Evolutionary conservation across 2,329 filamentous ascomycete genomes (phyloP), one percentile per base, ranked within the genome.

Genomic region (Apiospora rasikravindrae): DNA sequence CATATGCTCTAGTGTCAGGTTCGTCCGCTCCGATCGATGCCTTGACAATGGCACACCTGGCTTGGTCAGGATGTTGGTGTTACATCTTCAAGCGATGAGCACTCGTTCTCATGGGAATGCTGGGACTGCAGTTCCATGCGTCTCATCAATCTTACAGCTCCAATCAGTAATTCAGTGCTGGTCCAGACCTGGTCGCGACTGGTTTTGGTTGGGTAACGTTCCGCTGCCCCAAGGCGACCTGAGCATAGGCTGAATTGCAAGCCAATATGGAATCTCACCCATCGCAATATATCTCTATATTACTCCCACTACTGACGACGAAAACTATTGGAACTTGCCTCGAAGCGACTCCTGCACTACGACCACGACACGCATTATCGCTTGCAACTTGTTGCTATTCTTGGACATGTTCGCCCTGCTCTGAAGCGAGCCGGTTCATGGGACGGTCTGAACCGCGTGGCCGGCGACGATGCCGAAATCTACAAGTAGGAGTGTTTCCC

Each of bases 161-260:
- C 57, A 64, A 64, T 64, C 57, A 64, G 4, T 14, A 4, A 14
- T 40, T 64, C 19, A 6, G 19, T 13, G 10, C 8, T 40, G 57
- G 33, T 14, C 29, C 57, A 40, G 57, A 40, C 57, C 40, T 16
- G 57, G 57, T 24, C 57, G 57, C 57, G 33, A 40, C 57, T 22
- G 29, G 57, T n/a, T 64, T 19, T 64, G 57, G 57, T 64, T 64
- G 57, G 57, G 57, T 64, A 64, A 40, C 57, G 57, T 64, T 64
- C 57, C 57, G 57, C 57, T 40, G 57, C 33, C 16, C 29, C 33
- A 64, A 64, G 57, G 29, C 33, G 57, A 40, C 57, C 57, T 64
- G 57, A 64, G 33, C 57, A 40, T 37, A 64, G 57, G 57, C 57
- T 64, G 57, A 64, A 64, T 64, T 64, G 57, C 22, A n/a, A 40